These are phyloP conservation scores for Fusarium buxicola DNA, from an alignment of 2,329 filamentous ascomycete species.

Conservation along the genomic window DNA sequence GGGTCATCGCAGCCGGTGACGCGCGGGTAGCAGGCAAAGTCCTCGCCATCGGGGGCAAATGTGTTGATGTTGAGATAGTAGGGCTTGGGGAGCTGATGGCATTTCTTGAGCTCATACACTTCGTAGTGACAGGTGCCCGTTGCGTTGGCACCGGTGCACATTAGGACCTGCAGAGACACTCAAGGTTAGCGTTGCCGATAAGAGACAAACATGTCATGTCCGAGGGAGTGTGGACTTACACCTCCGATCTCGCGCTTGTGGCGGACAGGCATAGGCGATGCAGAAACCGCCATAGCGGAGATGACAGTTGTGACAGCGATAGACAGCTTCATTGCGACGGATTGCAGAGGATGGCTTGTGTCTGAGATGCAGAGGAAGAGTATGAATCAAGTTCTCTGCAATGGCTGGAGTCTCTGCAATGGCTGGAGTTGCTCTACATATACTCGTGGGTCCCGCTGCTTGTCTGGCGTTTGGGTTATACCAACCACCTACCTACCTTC, in stretches of 20 bases:
- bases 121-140: conserved; percentile 60
- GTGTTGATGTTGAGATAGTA: conserved; percentile 58
- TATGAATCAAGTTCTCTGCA: conserved; percentile 28
- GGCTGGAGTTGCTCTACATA: conserved; percentile 16
- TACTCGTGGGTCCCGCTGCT: conserved; percentile 2
- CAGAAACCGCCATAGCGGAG: conserved; percentile 40
- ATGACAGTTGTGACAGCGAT: conserved; percentile 34
- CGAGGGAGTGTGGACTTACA: conserved; percentile 52
- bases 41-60: conserved; percentile 63
- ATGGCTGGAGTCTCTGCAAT: conserved; percentile 23
- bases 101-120: conserved; percentile 57
- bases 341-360: conserved; percentile 2
- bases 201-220: background rate
- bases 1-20: conserved; percentile 54
- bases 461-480: conserved; percentile 6
- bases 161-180: conserved; percentile 54
- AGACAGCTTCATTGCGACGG: conserved; percentile 48
- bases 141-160: conserved; percentile 63
- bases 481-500: conserved; percentile 33
- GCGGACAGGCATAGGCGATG: conserved; percentile 45
- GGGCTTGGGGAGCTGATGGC: conserved; percentile 58
- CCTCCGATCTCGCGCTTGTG: conserved; percentile 59
- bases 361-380: conserved; percentile 13
- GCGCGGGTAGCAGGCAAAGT: conserved; percentile 62
- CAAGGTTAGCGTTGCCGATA: conserved; percentile 7